Evolutionary conservation across 805 yeast genomes (phyloP).

Genomic region (Ogataea saltuana): DNA sequence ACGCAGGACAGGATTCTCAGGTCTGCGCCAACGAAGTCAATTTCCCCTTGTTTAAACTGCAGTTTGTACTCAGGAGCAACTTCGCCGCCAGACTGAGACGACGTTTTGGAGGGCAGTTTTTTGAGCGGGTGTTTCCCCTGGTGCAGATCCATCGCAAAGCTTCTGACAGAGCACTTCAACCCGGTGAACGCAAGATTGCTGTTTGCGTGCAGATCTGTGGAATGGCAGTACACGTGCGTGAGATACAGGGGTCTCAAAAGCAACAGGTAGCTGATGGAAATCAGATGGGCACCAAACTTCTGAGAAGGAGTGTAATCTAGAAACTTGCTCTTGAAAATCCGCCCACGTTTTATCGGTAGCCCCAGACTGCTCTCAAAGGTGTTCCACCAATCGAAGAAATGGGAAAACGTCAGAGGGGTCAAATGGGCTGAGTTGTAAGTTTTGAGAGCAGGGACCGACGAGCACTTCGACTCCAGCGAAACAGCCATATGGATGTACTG

Average conservation of each 20-base stretch:
- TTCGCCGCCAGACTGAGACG: constrained; percentile 38
- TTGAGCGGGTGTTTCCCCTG: constrained; percentile 43
- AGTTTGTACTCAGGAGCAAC: constrained; percentile 49
- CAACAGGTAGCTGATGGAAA: constrained; percentile 78
- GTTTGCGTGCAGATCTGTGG: constrained; percentile 40
- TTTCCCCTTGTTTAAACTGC: constrained; percentile 67
- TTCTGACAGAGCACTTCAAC: constrained; percentile 57
- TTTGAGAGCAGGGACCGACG: constrained; percentile 18
- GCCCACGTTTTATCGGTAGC: constrained; percentile 77
- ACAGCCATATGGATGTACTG: constrained; percentile 77
- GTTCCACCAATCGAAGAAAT: constrained; percentile 84
- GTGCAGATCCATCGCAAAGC: constrained; percentile 65
- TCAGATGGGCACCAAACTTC: constrained; percentile 42
- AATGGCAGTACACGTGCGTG: constrained; percentile 67
- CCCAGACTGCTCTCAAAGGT: constrained; percentile 78
- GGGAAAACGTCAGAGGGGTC: constrained; percentile 64
- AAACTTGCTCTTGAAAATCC: constrained; percentile 56
- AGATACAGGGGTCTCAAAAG: constrained; percentile 70
- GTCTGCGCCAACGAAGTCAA: constrained; percentile 69
- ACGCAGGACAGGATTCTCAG: constrained; percentile 63
- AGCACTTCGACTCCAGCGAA: constrained; percentile 45
- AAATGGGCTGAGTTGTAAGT: constrained; percentile 75
- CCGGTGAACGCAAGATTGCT: constrained; percentile 63
- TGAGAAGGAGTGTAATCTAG: constrained; percentile 28
- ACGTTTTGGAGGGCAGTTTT: too few species aligned